phyloP scores from a whole-genome alignment of 192 early-diverging fungal species.

The Entrophospora sp. region DNA sequence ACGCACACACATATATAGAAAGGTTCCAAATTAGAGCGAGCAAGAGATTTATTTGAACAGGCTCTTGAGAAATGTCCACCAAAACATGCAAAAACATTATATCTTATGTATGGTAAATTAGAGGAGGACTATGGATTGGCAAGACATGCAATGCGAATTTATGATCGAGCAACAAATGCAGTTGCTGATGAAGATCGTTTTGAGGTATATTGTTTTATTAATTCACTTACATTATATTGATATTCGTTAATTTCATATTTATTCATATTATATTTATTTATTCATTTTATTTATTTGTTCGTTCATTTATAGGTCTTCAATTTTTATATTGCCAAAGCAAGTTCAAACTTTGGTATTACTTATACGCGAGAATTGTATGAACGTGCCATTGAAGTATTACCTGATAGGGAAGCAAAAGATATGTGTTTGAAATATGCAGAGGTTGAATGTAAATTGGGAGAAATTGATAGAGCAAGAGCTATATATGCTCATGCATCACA shows the following conservation, averaged over 20 bases:
- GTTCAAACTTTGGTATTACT: slow-evolving; percentile 77
- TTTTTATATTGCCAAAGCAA: slow-evolving; percentile 85
- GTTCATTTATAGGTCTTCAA: slow-evolving; percentile 55
- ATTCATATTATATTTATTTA: no score
- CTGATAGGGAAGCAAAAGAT: slow-evolving; percentile 67
- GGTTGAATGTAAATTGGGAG: slow-evolving; percentile 83
- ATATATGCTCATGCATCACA: slow-evolving; percentile 81
- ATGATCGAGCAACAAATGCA: slow-evolving; percentile 83
- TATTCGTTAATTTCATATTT: no score
- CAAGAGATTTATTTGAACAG: slow-evolving; percentile 93
- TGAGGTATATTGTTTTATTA: slow-evolving; percentile 39
- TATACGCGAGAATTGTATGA: slow-evolving; percentile 87
- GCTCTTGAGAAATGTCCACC: slow-evolving; percentile 78
- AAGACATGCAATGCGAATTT: slow-evolving; percentile 86
- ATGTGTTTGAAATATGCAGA: slow-evolving; percentile 78
- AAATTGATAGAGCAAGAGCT: slow-evolving; percentile 89
- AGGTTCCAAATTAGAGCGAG: slow-evolving; percentile 79
- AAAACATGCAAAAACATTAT: slow-evolving; percentile 79
- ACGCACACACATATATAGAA: no score
- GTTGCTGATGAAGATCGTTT: slow-evolving; percentile 66
- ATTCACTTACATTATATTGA: no score
- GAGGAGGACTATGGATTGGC: slow-evolving; percentile 91
- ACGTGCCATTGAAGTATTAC: slow-evolving; percentile 79
- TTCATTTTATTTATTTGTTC: no score
- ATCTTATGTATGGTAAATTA: slow-evolving; percentile 80